Evolutionary conservation across 768 basidiomycete genomes (phyloP).

Genomic region (Hirschioporus abietinus): DNA sequence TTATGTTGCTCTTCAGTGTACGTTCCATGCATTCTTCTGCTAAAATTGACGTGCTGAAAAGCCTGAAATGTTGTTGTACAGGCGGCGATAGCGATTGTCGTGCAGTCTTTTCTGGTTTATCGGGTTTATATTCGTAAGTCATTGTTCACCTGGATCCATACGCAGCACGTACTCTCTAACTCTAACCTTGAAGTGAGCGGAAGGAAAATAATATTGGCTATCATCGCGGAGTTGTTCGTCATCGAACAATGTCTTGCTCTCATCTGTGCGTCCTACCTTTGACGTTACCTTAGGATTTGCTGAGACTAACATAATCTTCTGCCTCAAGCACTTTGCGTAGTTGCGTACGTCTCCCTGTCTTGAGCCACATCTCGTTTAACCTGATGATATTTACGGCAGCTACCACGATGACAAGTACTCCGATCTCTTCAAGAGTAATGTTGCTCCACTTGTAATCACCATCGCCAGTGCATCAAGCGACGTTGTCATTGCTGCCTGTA

Average conservation of each 20-base stretch:
- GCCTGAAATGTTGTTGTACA: not conserved
- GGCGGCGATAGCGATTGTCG: not conserved
- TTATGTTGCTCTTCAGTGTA: not conserved
- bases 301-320: not conserved
- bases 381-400: not conserved
- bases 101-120: not conserved
- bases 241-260: not conserved
- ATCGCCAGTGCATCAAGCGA: not conserved
- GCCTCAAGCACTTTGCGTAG: not conserved
- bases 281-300: not conserved
- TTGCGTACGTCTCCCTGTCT: not conserved
- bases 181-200: not conserved
- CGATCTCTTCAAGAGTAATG: not conserved
- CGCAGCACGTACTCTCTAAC: not conserved
- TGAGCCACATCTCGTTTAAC: not conserved
- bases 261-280: not conserved
- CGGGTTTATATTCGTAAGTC: not conserved
- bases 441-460: not conserved
- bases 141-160: not conserved
- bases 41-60: not conserved
- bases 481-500: not conserved
- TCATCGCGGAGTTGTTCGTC: not conserved
- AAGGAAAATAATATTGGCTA: not conserved
- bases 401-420: not conserved
- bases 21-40: not conserved